Evolutionary conservation across 2,329 filamentous ascomycete species (phyloP), one percentile per base, ranked within the genome.

Genomic region (Geosmithia flava): DNA sequence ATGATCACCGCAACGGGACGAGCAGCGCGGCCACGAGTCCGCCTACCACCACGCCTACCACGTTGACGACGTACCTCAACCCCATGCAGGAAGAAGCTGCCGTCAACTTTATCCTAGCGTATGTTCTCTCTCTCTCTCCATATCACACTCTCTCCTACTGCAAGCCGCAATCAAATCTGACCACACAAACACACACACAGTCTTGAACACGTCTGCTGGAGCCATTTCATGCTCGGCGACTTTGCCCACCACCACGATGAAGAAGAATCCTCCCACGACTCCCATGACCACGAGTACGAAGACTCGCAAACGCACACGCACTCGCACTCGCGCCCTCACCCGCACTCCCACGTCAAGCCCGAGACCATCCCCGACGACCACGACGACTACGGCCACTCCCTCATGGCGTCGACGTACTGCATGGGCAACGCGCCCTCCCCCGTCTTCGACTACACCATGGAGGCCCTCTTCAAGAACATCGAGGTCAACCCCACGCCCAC

Each of bases 21-120:
- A 37, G 11, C 16, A 30, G 20, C 43, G n/a, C 54, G 20, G 27
- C 44, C 16, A 49, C 50, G 4, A 54, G 54, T 47, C 54, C 58
- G 8, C 48, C 50, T 7, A 47, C n/a, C 50, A 49, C 33, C 47
- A 49, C 48, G 58, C 50, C 50, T 30, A 56, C 13, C 59, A 58
- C 44, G 44, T 16, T 37, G 23, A 17, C n/a, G 23, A 20, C 17
- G 23, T 46, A 19, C 17, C 58, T 65, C 50, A 65, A 61, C 5
- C 56, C 59, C 1, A 58, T 60, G 3, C 65, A 75, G 54, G 71
- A 69, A 30, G 66, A 70, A 42, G 60, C 63, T 42, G 71, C 65
- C 17, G 67, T 77, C 52, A 76, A 77, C 58, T 75, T 77, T 47
- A 74, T 77, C 49, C 62, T 77, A 20, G 67, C 69, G 73, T 76